A percentile compares a stretch with the other conserved stretches of the same genome.
Evolutionary conservation across 2,329 filamentous ascomycete species (phyloP).

Genomic region (Purpureocillium lavendulum): DNA sequence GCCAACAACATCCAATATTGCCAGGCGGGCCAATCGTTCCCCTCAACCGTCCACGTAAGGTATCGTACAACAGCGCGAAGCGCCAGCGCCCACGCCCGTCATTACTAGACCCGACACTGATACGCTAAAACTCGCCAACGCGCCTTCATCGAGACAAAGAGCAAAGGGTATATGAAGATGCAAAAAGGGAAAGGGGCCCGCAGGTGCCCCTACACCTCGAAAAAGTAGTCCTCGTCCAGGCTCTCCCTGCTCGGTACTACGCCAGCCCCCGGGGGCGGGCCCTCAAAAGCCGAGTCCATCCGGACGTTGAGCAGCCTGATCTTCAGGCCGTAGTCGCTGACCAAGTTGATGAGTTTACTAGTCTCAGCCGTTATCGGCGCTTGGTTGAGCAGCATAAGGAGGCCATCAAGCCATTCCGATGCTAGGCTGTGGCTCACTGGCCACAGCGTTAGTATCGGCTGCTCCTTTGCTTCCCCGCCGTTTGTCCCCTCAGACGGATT

Average conservation of each 20-base stretch:
- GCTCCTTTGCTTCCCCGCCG: slow-evolving; percentile 43
- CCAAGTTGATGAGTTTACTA: slow-evolving; percentile 76
- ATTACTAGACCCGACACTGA: too few relatives aligned
- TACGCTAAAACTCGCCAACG: too few relatives aligned
- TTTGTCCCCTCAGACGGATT: slow-evolving; percentile 27
- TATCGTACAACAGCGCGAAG: too few relatives aligned
- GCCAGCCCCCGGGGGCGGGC: slow-evolving; percentile 59
- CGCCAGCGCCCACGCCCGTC: too few relatives aligned
- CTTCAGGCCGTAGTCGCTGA: slow-evolving; percentile 86
- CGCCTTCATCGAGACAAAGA: too few relatives aligned
- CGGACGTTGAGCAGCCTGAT: slow-evolving; percentile 86
- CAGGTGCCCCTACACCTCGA: slow-evolving; percentile 50
- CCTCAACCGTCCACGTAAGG: too few relatives aligned
- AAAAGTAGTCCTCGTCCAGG: slow-evolving; percentile 88
- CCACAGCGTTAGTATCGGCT: slow-evolving; percentile 72
- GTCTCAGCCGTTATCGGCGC: slow-evolving; percentile 96
- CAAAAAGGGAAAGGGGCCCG: too few relatives aligned
- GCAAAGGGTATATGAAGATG: too few relatives aligned
- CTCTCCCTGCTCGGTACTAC: slow-evolving; percentile 75
- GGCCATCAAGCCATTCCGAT: slow-evolving; percentile 92
- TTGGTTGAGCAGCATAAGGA: slow-evolving; percentile 92
- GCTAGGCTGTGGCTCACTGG: slow-evolving; percentile 74
- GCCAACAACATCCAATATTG: too few relatives aligned
- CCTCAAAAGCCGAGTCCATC: slow-evolving; percentile 68
- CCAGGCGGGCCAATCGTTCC: too few relatives aligned